Conservation (phyloP, 495 filamentous ascomycete genomes). For the Aspergillus hancockii region DNA sequence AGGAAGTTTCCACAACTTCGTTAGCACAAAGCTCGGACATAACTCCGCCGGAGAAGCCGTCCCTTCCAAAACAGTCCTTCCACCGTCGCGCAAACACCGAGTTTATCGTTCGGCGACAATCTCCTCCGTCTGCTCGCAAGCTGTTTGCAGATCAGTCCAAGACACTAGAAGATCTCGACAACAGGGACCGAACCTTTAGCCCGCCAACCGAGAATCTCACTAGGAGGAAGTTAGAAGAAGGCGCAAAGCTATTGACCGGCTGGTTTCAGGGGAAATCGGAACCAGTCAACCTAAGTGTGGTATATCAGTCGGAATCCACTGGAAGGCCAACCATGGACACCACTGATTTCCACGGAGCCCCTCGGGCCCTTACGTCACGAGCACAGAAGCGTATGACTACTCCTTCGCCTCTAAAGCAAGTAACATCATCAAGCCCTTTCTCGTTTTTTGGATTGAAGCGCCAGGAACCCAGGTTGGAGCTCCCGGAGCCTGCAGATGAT, state of each 20-base stretch:
- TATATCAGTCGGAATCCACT: conserved; percentile 23
- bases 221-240: conserved; percentile 44
- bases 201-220: conserved; percentile 34
- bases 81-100: conserved; percentile 48
- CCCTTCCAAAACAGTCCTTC: conserved; percentile 26
- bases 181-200: conserved; percentile 13
- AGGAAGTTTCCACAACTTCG: conserved; percentile 17
- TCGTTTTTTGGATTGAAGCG: conserved; percentile 42
- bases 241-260: conserved; percentile 43
- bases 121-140: conserved; percentile 23
- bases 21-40: conserved; percentile 22
- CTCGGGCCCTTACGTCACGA: conserved; percentile 20
- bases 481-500: conserved; percentile 50
- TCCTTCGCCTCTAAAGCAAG: conserved; percentile 33
- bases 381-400: conserved; percentile 40
- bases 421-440: conserved; percentile 35
- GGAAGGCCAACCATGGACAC: conserved; percentile 25
- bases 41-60: conserved; percentile 20
- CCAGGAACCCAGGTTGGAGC: conserved; percentile 26
- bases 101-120: conserved; percentile 29
- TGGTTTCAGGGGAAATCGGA: conserved; percentile 57
- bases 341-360: conserved; percentile 18
- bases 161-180: conserved; percentile 26
- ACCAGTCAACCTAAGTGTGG: conserved; percentile 42
- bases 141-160: conserved; percentile 25